Conservation (phyloP, 306 rosid genomes). For the Glycine soja region DNA sequence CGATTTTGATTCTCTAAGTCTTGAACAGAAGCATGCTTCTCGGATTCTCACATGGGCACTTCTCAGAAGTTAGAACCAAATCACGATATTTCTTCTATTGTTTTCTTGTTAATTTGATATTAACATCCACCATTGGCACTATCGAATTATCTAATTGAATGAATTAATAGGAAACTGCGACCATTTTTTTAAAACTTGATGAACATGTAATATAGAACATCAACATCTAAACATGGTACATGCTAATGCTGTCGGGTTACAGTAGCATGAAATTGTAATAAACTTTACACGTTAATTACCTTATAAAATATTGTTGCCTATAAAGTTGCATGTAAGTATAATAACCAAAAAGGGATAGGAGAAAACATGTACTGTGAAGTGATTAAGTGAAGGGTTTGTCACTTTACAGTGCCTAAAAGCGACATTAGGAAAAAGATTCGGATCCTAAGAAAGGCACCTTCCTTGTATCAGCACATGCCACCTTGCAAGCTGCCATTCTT, state of each 20-base stretch:
- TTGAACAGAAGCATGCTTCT: constrained; percentile 10
- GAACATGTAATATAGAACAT: not conserved
- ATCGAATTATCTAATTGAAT: not conserved
- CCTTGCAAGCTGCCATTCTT: constrained; percentile 43
- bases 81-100: not conserved
- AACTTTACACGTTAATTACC: not conserved
- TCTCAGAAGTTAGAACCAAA: constrained; percentile 11
- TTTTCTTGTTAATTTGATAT: not conserved
- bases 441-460: constrained; percentile 41
- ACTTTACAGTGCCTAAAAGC: not conserved
- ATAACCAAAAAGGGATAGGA: not conserved
- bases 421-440: constrained; percentile 36
- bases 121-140: not conserved
- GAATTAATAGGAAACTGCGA: not conserved
- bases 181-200: not conserved
- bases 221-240: not conserved
- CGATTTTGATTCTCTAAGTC: not conserved
- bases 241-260: not conserved
- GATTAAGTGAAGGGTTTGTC: not conserved
- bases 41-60: constrained; percentile 37
- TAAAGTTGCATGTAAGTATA: constrained; percentile 7
- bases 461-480: constrained; percentile 41
- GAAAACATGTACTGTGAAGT: not conserved
- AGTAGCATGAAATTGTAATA: not conserved
- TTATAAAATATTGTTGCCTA: not conserved